Evolutionary conservation across 805 yeast species (phyloP), one percentile per base, ranked within the genome.

Genomic region (Pichia nakasei): DNA sequence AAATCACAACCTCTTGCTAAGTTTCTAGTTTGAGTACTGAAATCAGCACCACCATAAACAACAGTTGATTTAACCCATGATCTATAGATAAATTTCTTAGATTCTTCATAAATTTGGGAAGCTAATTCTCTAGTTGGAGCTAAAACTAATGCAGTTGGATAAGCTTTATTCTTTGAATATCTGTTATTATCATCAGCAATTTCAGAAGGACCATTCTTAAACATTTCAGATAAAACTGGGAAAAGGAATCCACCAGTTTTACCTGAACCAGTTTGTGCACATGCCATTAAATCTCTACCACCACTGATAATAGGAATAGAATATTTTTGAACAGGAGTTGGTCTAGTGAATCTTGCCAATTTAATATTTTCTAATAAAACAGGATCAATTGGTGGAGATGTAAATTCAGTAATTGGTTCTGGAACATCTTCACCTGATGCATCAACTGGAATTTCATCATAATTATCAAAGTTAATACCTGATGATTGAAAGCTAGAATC

Each of bases 51-150:
- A 75, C 99, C 99, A 69, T 93, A 93, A 32, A 85, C 96, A 45
- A 88, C 97, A 65, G 91, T 80, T 41, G 97, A 93, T 62, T 80
- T 82, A 47, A 93, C 96, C 98, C 98, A 93, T 37, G 97, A 89
- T 76, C 97, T 82, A 76, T 93, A 91, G 51, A 95, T 76, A 67
- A 89, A 91, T 68, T 93, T 91, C 68, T 81, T 85, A 51, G 96
- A 87, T 73, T 91, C 98, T 42, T 93, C 97, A 62, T 68, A 88
- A 60, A 93, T 93, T 75, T 93, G 99, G 29, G 95, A 82, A 43
- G 88, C 99, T 66, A 93, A 80, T 76, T 93, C 99, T 82, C 99
- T 88, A 50, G 99, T 93, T 65, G 99, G 99, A 38, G 98, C 99
- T 72, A 93, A 76, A 53, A 93, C 84, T 55, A 93, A 78, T 44